phyloP scores from a whole-genome alignment of 768 basidiomycete genomes.

The Porphyrellus cyaneotinctus region DNA sequence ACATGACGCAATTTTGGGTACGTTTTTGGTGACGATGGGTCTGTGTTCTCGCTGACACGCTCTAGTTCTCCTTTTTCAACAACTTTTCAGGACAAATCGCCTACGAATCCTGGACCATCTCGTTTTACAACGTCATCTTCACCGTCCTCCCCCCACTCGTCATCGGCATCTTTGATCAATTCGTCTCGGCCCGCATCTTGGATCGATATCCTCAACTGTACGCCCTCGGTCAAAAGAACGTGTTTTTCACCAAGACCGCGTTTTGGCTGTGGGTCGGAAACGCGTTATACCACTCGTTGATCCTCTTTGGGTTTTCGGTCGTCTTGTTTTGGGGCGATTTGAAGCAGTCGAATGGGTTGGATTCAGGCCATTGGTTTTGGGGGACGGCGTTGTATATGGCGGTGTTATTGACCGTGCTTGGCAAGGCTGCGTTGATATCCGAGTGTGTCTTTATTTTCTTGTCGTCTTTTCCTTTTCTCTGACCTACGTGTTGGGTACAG shows the following conservation, averaged over 20 bases:
- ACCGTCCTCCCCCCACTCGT: conserved; percentile 95
- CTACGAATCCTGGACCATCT: conserved; percentile 98
- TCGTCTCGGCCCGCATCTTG: conserved; percentile 93
- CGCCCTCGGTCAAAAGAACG: conserved; percentile 88
- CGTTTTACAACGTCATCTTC: conserved; percentile 94
- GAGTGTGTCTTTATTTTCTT: conserved; percentile 63
- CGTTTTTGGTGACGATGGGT: too few relatives aligned
- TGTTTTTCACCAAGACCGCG: conserved; percentile 84
- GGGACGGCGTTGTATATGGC: conserved; percentile 94
- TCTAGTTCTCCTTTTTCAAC: conserved; percentile 97
- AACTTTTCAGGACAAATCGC: conserved; percentile 99
- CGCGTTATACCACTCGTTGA: conserved; percentile 66
- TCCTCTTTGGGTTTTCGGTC: conserved; percentile 5
- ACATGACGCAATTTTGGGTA: conserved; percentile 99
- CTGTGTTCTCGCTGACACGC: neutral
- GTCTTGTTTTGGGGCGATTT: conserved; percentile 81
- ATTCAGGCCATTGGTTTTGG: conserved; percentile 98
- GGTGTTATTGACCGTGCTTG: conserved; percentile 90
- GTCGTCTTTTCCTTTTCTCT: neutral
- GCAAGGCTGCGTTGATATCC: conserved; percentile 91
- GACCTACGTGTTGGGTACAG: conserved; percentile 37
- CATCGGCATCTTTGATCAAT: conserved; percentile 97
- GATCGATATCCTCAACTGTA: conserved; percentile 98
- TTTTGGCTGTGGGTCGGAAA: conserved; percentile 94
- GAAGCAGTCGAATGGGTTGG: conserved; percentile 72